Base-by-base conservation (phyloP, 768 basidiomycete genomes). In the Daedaleopsis sinensis region DNA sequence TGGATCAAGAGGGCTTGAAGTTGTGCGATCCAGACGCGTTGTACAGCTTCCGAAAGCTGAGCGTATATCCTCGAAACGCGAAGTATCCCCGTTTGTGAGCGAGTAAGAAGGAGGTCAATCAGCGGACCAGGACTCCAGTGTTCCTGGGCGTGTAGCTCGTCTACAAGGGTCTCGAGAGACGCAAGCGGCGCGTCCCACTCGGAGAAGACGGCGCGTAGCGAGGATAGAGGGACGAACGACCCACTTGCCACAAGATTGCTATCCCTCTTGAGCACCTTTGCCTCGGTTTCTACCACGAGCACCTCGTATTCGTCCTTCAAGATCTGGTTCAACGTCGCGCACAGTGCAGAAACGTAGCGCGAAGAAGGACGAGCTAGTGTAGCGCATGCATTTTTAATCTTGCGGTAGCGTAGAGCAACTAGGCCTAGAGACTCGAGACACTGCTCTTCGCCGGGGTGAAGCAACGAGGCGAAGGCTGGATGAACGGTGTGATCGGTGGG, bases 391-490 rank as follows among this genome's bases (percentile, higher is more conserved):
- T 78, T 71, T 72, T 86, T 89, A 72, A 96, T 86, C 63, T 79
- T 88, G 62, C 84, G 80, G 74, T 94, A 96, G 24, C 88, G 84
- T 54, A 79, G 81, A 1, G 91, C 94, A 52, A 96, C 84, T 51
- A 82, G 80, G 10, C 85, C 90, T 2, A 97, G 83, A 11, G 85
- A 82, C 68, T 93, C 88, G n/a, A 96, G 81, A 64, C 88, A 90
- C 72, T 94, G 85, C 55, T 88, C 82, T 70, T 96, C 94, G 11
- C 94, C 94, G 2, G 94, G 94, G 69, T 97, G 94, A 3, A 97
- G 83, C 16, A 94, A 84, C 4, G 86, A 79, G 7, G 73, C 69
- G 68, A 94, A 88, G 0, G 86, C 82, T 5, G 90, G 84, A 68
- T 87, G 82, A 44, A 91, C 70, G 36, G 75, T 76, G 60, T 85